Conservation (phyloP, 106 monocot genomes). For the Gastrodia elata region DNA sequence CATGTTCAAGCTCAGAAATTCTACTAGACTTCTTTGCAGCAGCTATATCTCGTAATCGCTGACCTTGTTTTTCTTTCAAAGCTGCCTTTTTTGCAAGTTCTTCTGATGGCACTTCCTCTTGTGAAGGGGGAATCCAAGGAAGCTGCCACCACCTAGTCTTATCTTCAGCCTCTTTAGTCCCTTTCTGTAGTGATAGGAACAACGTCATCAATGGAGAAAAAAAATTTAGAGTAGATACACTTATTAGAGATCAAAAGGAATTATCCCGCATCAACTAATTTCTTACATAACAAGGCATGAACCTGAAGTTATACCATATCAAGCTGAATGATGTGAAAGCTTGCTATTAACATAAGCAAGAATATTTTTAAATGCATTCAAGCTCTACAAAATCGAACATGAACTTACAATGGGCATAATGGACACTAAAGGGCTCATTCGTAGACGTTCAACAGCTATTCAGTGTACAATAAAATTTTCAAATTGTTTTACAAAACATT, state of each 20-base stretch:
- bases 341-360: too few relatives aligned
- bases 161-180: slow-evolving; percentile 68
- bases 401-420: too few relatives aligned
- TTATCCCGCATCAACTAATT: neutral
- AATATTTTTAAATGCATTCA: too few relatives aligned
- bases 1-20: slow-evolving; percentile 72
- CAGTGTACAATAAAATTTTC: too few relatives aligned
- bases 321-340: too few relatives aligned
- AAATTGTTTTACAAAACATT: too few relatives aligned
- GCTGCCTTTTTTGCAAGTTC: slow-evolving; percentile 93
- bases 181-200: slow-evolving; percentile 39
- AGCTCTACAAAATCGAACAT: too few relatives aligned
- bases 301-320: too few relatives aligned
- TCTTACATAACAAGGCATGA: neutral
- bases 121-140: slow-evolving; percentile 80
- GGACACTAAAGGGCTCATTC: too few relatives aligned
- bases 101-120: slow-evolving; percentile 66
- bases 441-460: too few relatives aligned
- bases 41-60: slow-evolving; percentile 92
- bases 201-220: neutral
- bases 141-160: slow-evolving; percentile 86
- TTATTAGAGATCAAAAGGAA: neutral
- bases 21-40: slow-evolving; percentile 50
- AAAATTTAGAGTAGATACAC: neutral
- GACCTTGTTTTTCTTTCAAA: slow-evolving; percentile 75